Percentiles rank a stretch among this genome's conserved stretches.
Evolutionary conservation across 139 green algal species (phyloP).

Genomic region (Nannochloris sp.): DNA sequence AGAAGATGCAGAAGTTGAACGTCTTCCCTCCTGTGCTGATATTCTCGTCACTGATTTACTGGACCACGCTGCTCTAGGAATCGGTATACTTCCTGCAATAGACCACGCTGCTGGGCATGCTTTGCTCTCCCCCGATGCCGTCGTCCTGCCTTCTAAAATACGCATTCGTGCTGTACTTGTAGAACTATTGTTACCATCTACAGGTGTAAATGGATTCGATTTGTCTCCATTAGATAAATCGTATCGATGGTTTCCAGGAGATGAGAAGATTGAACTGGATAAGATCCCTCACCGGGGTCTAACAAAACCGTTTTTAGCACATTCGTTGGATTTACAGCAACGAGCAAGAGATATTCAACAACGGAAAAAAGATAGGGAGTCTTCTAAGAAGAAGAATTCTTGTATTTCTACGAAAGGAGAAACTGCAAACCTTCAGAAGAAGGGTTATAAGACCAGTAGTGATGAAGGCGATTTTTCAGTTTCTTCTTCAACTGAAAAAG

Average conservation of each 20-base stretch:
- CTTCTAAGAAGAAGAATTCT: not conserved
- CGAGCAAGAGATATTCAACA: constrained; percentile 1
- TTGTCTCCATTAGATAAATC: constrained; percentile 44
- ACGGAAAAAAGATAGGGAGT: not conserved
- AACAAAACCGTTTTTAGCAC: constrained; percentile 37
- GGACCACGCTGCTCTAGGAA: constrained; percentile 49
- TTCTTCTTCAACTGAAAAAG: not conserved
- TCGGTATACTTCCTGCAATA: constrained; percentile 33
- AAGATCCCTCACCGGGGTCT: constrained; percentile 26
- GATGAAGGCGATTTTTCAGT: not conserved
- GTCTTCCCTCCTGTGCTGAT: constrained; percentile 28
- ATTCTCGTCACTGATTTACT: constrained; percentile 54
- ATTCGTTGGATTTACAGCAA: constrained; percentile 47
- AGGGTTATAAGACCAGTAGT: too few species aligned
- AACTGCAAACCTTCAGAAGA: too few species aligned
- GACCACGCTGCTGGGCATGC: constrained; percentile 33
- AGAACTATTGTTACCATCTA: constrained; percentile 17
- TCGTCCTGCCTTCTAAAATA: constrained; percentile 25
- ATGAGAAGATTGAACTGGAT: constrained; percentile 37
- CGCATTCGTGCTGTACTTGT: constrained; percentile 33
- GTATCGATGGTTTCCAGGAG: constrained; percentile 62
- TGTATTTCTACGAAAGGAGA: too few species aligned
- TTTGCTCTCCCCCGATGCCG: constrained; percentile 30
- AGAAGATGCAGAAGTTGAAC: not conserved
- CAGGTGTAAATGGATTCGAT: constrained; percentile 54